A percentile compares a stretch with the other conserved stretches of the same genome.
Conservation (phyloP, 352 stramenopile genomes). For the Pythium insidiosum region DNA sequence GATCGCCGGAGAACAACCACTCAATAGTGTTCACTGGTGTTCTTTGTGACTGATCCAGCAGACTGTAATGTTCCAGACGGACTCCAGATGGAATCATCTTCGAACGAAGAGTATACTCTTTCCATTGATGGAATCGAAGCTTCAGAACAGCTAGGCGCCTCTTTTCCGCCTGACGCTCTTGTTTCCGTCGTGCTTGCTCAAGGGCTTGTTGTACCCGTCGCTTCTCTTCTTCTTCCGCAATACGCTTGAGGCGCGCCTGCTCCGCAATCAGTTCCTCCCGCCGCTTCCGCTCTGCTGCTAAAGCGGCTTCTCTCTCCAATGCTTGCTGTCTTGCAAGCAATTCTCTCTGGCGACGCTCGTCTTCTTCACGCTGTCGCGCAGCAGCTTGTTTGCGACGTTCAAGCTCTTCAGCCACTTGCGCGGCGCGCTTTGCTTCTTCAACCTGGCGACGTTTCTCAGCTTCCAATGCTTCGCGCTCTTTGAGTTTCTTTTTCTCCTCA, state of each 20-base stretch:
- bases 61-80: conserved; percentile 21
- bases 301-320: conserved; percentile 15
- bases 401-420: too few relatives aligned
- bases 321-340: conserved; percentile 8
- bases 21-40: conserved; percentile 8
- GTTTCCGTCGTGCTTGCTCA: conserved; percentile 32
- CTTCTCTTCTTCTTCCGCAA: conserved; percentile 22
- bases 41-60: conserved; percentile 4
- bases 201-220: conserved; percentile 30
- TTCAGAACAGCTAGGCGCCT: conserved; percentile 42
- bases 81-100: conserved; percentile 30
- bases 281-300: conserved; percentile 27
- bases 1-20: conserved; percentile 16
- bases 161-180: conserved; percentile 23
- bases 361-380: conserved; percentile 16
- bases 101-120: conserved; percentile 46
- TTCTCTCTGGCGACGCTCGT: conserved; percentile 4
- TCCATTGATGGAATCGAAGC: conserved; percentile 54
- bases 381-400: too few relatives aligned
- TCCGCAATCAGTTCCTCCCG: conserved; percentile 29
- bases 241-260: too few relatives aligned
- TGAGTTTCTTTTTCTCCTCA: too few relatives aligned
- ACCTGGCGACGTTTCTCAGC: too few relatives aligned
- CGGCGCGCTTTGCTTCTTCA: too few relatives aligned
- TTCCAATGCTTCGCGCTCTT: too few relatives aligned